Percentiles rank a stretch among this genome's conserved stretches.
phyloP scores from a whole-genome alignment of 2,329 filamentous ascomycete genomes.

The Trichoderma cornu-damae region DNA sequence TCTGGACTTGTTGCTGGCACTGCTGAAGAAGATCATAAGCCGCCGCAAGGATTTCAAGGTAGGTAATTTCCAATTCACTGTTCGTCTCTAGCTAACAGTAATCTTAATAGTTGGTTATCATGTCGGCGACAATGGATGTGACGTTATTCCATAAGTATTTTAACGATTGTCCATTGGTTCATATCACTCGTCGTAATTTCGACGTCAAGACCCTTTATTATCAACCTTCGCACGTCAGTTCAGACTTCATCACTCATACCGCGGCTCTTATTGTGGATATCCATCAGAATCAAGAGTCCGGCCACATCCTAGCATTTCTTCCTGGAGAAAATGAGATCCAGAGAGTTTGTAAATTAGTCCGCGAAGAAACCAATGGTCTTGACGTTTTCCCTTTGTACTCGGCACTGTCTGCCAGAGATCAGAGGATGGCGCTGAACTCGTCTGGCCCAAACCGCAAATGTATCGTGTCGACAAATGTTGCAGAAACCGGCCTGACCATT shows the following conservation, averaged over 20 bases:
- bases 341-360: constrained; percentile 2
- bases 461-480: constrained; percentile 13
- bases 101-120: constrained; percentile 13
- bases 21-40: constrained; percentile 12
- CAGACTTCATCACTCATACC: background rate
- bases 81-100: background rate
- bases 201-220: constrained; percentile 3
- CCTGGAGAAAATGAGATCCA: constrained; percentile 16
- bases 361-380: background rate
- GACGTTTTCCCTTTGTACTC: constrained; percentile 17
- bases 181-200: background rate
- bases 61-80: background rate
- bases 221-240: background rate
- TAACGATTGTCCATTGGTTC: background rate
- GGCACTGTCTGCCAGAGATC: background rate
- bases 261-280: background rate
- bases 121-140: constrained; percentile 20
- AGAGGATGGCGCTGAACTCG: background rate
- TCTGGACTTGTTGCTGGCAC: constrained; percentile 14
- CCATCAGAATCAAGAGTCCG: constrained; percentile 11
- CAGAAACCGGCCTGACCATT: background rate
- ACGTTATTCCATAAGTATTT: constrained; percentile 19
- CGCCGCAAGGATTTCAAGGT: constrained; percentile 6
- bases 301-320: constrained; percentile 20
- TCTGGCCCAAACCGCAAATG: constrained; percentile 16